Conservation (phyloP, 2,329 filamentous ascomycete species). For the Pleurostoma richardsiae region DNA sequence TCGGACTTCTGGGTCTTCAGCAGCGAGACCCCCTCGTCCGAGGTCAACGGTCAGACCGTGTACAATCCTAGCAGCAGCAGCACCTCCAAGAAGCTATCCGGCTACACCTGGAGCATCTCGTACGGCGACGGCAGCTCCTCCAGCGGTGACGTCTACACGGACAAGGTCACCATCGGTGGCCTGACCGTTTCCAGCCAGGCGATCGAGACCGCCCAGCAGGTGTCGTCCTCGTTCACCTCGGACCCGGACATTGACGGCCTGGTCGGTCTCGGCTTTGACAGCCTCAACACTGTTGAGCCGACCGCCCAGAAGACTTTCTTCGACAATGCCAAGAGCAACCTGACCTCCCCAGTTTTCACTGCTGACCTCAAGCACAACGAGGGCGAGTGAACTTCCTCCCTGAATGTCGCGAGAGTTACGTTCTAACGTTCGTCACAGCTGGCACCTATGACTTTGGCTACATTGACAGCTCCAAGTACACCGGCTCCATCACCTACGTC, state of each 20-base stretch:
- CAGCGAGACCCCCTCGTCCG: conserved; percentile 14
- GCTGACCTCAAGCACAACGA: conserved; percentile 22
- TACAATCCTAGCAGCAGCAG: conserved; percentile 22
- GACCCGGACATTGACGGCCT: conserved; percentile 33
- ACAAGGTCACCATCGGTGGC: conserved; percentile 23
- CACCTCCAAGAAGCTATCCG: conserved; percentile 17
- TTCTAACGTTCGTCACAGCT: neutral
- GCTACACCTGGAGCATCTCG: conserved; percentile 21
- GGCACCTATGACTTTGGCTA: conserved; percentile 25
- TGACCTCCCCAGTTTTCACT: conserved; percentile 23
- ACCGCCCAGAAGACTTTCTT: conserved; percentile 34
- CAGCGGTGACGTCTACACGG: conserved; percentile 23
- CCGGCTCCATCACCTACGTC: conserved; percentile 50
- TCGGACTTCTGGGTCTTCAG: conserved; percentile 34
- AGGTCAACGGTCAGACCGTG: conserved; percentile 17
- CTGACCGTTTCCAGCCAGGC: conserved; percentile 34
- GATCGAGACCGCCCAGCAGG: conserved; percentile 34
- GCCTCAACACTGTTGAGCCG: conserved; percentile 36
- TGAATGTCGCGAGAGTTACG: neutral
- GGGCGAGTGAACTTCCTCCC: conserved; percentile 11
- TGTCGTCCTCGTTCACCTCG: conserved; percentile 31
- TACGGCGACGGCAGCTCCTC: conserved; percentile 26
- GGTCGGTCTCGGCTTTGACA: conserved; percentile 36
- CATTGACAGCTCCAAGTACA: conserved; percentile 52
- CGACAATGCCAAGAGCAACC: conserved; percentile 20